A percentile compares a stretch with the other conserved stretches of the same genome.
phyloP scores from a whole-genome alignment of 106 monocot genomes.

The Apostasia shenzhenica region DNA sequence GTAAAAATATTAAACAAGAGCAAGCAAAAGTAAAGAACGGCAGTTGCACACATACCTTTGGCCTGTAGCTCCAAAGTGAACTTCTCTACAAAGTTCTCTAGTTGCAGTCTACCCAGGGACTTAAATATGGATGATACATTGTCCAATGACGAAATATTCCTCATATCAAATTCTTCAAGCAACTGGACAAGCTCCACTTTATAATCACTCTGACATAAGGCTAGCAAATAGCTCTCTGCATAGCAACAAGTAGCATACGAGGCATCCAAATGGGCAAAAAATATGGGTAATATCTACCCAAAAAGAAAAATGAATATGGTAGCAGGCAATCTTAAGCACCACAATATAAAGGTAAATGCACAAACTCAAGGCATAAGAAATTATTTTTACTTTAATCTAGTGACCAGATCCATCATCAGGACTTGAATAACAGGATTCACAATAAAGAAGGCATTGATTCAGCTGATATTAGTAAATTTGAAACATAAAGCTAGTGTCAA shows the following conservation, averaged over 20 bases:
- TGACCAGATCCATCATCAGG: too few species aligned
- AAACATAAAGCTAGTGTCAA: too few species aligned
- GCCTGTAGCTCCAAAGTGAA: constrained; percentile 45
- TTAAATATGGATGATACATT: constrained; percentile 44
- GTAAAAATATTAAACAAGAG: neutral
- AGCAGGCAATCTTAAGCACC: too few species aligned
- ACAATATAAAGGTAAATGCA: too few species aligned
- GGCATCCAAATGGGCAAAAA: neutral
- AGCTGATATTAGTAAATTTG: too few species aligned
- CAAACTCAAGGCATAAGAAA: too few species aligned
- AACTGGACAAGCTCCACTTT: constrained; percentile 45
- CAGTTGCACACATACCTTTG: constrained; percentile 26
- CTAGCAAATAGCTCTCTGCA: constrained; percentile 75
- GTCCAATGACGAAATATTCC: constrained; percentile 33
- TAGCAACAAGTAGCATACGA: constrained; percentile 1
- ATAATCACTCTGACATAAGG: constrained; percentile 72
- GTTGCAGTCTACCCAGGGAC: constrained; percentile 57
- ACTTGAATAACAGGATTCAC: too few species aligned
- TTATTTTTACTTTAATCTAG: too few species aligned
- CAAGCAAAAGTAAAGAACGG: neutral
- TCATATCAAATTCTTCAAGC: constrained; percentile 51
- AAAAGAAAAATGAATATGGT: too few species aligned
- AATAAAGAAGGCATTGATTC: too few species aligned
- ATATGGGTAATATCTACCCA: too few species aligned
- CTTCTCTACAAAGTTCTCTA: constrained; percentile 36